phyloP scores from a whole-genome alignment of 1,284 basidiomycete species.

The Cutaneotrichosporon curvatum region DNA sequence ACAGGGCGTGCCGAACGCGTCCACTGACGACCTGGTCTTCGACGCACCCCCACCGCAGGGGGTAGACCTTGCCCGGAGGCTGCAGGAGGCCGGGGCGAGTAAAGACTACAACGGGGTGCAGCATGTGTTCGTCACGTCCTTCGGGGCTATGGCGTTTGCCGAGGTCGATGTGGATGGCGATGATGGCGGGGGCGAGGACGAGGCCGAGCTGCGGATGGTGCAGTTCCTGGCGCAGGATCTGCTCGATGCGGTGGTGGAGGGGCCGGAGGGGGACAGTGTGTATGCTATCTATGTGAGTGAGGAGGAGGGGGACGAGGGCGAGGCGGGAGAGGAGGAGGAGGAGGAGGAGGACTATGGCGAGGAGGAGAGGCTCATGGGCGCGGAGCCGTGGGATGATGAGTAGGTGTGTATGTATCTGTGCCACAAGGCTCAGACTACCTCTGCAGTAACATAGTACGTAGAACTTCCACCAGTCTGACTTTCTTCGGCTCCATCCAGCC shows the following conservation, averaged over 20 bases:
- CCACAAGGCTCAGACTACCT: too few relatives aligned
- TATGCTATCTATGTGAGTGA: slow-evolving; percentile 56
- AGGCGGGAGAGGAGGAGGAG: not conserved
- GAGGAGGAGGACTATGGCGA: slow-evolving; percentile 12
- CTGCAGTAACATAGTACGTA: too few relatives aligned
- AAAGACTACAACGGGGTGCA: slow-evolving; percentile 58
- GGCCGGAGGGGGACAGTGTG: slow-evolving; percentile 59
- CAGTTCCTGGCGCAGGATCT: slow-evolving; percentile 58
- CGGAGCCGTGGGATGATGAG: not conserved
- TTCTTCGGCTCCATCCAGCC: too few relatives aligned
- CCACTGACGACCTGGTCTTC: slow-evolving; percentile 3
- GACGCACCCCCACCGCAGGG: slow-evolving; percentile 18
- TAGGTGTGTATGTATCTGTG: not conserved
- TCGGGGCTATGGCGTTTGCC: slow-evolving; percentile 66
- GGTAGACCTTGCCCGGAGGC: slow-evolving; percentile 24
- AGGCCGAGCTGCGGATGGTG: slow-evolving; percentile 20
- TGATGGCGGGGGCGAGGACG: not conserved
- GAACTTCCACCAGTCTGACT: too few relatives aligned
- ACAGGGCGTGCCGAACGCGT: not conserved
- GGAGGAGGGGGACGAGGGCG: not conserved
- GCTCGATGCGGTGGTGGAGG: slow-evolving; percentile 64
- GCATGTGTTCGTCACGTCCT: slow-evolving; percentile 67
- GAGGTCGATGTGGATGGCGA: slow-evolving; percentile 49
- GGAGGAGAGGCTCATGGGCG: slow-evolving; percentile 11
- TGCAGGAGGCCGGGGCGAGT: slow-evolving; percentile 17